Conservation (phyloP, 768 basidiomycete genomes). For the Neoboletus brunneissimus region DNA sequence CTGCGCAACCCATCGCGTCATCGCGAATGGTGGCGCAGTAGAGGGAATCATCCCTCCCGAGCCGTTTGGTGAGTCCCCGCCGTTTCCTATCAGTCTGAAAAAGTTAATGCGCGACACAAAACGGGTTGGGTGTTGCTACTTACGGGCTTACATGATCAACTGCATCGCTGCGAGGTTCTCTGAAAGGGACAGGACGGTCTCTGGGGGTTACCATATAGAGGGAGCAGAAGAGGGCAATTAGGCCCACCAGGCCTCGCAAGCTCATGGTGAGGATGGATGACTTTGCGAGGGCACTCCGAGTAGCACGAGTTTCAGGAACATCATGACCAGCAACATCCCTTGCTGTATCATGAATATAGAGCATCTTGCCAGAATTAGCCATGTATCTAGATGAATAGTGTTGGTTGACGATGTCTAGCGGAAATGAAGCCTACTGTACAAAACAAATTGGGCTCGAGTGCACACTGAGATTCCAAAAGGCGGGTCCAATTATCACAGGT, state of each 20-base stretch:
- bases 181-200: slow-evolving; percentile 13
- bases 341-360: background rate
- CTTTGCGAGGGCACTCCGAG: background rate
- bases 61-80: slow-evolving; percentile 64
- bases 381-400: background rate
- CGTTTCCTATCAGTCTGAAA: slow-evolving; percentile 64
- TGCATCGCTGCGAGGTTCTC: slow-evolving; percentile 33
- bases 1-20: slow-evolving; percentile 85
- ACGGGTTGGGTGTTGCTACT: slow-evolving; percentile 11
- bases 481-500: no score
- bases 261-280: background rate
- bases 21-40: slow-evolving; percentile 75
- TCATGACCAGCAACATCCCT: background rate
- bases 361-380: background rate
- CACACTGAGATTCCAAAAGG: background rate
- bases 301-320: background rate
- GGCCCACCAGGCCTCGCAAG: slow-evolving; percentile 11
- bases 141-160: slow-evolving; percentile 50
- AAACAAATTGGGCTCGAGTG: background rate
- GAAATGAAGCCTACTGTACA: background rate
- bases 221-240: slow-evolving; percentile 16
- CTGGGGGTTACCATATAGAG: slow-evolving; percentile 13
- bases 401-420: background rate
- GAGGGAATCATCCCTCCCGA: slow-evolving; percentile 80
- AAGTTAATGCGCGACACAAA: background rate